Evolutionary conservation across 176 grass and related monocot genomes (phyloP), one percentile per base, ranked within the genome.

Genomic region (Carex myosuroides): DNA sequence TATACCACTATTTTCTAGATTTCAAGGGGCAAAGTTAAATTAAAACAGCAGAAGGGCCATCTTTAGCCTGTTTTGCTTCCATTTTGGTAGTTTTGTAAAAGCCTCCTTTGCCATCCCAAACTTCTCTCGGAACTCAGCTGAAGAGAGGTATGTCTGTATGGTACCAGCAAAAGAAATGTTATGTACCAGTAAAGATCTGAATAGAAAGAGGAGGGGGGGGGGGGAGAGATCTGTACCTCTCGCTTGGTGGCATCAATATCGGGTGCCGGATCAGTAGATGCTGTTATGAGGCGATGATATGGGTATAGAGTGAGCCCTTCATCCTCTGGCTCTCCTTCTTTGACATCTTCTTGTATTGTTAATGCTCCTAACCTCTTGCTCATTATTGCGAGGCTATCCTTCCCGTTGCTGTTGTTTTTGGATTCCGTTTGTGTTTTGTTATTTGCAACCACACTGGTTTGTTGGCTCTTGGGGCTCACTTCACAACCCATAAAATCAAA

Each of bases 21-120:
- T 58, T 44, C 20, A 48, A 8, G 59, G 13, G 60, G 64, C 53
- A 61, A 73, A 29, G 1, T 14, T 13, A 63, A 39, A 84, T 98
- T 66, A 95, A 84, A 99, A 99, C 29, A 99, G 76, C 81, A 95
- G 91, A 66, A 99, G 96, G 46, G 89, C 93, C 56, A 93, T 93
- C 88, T 99, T 99, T 24, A 95, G 88, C 88, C 92, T 99, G 61
- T 90, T 99, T 83, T 99, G 96, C 83, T 95, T 95, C 96, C 96
- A 99, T 86, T 84, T 99, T 33, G 96, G 93, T 87, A 99, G 89
- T 86, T 99, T 99, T 0, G 41, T 85, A 37, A 99, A 99, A 87
- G 88, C 88, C 75, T 99, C 96, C 81, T 99, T 99, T 79, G 91
- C 63, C 93, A 99, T 99, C 9, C 89, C 89, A 42, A 99, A 99